Evolutionary conservation across 306 rosid species (phyloP).

Genomic region (Canavalia gladiata): DNA sequence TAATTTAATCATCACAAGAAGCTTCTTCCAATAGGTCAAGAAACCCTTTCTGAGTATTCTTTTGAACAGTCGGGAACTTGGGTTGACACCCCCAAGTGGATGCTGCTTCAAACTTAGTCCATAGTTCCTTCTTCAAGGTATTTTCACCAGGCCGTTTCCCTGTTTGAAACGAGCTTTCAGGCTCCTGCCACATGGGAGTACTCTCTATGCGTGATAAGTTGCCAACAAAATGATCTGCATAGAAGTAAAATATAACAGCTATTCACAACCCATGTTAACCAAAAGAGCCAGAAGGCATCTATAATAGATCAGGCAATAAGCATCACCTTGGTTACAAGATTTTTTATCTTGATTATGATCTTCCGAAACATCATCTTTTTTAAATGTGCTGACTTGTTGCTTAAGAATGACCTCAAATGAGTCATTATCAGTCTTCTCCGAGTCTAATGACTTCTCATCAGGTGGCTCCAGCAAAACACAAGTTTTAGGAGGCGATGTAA

Average conservation of each 20-base stretch:
- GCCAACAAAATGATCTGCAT: conserved; percentile 56
- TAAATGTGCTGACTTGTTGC: conserved; percentile 43
- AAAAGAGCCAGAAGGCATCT: conserved; percentile 8
- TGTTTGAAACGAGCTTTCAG: conserved; percentile 59
- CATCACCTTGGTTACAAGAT: conserved; percentile 61
- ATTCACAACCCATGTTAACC: conserved; percentile 28
- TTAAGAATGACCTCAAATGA: conserved; percentile 29
- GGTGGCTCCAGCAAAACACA: conserved; percentile 82
- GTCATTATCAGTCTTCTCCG: conserved; percentile 49
- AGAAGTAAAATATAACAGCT: conserved; percentile 6
- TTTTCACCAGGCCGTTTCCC: conserved; percentile 86
- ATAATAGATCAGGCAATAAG: conserved; percentile 17
- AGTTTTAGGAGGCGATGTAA: conserved; percentile 87
- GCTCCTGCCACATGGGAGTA: conserved; percentile 75
- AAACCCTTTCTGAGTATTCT: conserved; percentile 67
- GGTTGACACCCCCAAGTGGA: conserved; percentile 53
- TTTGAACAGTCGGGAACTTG: conserved; percentile 40
- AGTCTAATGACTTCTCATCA: conserved; percentile 58
- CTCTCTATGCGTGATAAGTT: conserved; percentile 52
- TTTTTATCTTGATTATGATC: conserved; percentile 52
- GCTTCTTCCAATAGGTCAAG: conserved; percentile 90
- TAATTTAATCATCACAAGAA: conserved; percentile 63
- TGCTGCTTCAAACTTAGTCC: conserved; percentile 92
- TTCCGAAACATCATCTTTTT: conserved; percentile 43
- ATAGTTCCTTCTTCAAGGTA: conserved; percentile 89